Evolutionary conservation across 1,284 basidiomycete species (phyloP).

Genomic region (Ustilago trichophora): DNA sequence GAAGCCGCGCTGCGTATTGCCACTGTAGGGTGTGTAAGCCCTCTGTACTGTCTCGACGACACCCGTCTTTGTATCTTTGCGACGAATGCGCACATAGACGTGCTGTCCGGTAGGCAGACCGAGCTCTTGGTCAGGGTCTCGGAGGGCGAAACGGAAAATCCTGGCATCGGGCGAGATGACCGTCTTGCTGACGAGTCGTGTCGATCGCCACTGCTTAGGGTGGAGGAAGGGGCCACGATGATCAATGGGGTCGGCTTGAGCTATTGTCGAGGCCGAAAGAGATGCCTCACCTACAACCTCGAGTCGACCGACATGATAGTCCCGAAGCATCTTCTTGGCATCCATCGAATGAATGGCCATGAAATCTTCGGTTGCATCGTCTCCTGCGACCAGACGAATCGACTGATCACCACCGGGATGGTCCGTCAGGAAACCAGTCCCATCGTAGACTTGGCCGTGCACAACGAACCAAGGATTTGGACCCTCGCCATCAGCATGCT

Average conservation of each 20-base stretch:
- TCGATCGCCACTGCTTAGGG: conserved; percentile 72
- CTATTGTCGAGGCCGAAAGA: not conserved
- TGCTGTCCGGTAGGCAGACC: conserved; percentile 76
- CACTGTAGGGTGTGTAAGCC: conserved; percentile 75
- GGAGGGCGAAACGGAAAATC: conserved; percentile 72
- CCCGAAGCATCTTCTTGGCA: conserved; percentile 70
- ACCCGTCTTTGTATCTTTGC: conserved; percentile 66
- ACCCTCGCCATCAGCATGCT: conserved; percentile 67
- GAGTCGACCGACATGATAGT: conserved; percentile 66
- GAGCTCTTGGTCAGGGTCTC: conserved; percentile 69
- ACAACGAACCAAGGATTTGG: conserved; percentile 75
- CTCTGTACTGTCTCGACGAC: conserved; percentile 72
- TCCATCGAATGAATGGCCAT: conserved; percentile 72
- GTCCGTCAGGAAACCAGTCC: conserved; percentile 71
- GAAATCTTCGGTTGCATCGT: conserved; percentile 76
- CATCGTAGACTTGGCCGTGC: conserved; percentile 72
- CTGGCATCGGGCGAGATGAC: conserved; percentile 71
- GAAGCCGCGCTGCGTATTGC: conserved; percentile 69
- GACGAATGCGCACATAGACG: conserved; percentile 67
- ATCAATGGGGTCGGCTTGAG: conserved; percentile 29
- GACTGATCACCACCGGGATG: conserved; percentile 76
- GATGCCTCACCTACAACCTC: conserved; percentile 4
- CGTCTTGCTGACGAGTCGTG: conserved; percentile 69
- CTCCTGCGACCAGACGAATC: conserved; percentile 73
- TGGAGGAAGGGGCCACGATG: conserved; percentile 69